A percentile compares a stretch with the other conserved stretches of the same genome.
Conservation (phyloP, 2,329 filamentous ascomycete species). For the Ascomycota sp. region DNA sequence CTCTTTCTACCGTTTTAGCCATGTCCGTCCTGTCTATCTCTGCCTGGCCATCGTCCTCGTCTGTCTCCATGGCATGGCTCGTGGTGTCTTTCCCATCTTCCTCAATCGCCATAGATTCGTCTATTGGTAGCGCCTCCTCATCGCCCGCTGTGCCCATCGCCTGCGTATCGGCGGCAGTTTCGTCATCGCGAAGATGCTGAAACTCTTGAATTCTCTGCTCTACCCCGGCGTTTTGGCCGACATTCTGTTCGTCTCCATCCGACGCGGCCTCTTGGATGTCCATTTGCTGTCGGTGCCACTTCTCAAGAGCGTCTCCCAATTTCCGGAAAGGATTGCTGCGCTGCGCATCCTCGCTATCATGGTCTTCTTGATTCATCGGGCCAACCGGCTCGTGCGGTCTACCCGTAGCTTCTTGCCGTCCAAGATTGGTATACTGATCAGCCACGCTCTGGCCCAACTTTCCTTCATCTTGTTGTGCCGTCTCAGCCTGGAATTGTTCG, state of each 20-base stretch:
- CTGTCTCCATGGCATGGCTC: conserved; percentile 22
- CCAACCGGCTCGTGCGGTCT: conserved; percentile 26
- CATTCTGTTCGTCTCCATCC: conserved; percentile 26
- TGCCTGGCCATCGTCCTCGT: conserved; percentile 18
- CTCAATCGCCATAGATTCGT: conserved; percentile 77
- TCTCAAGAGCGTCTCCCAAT: conserved; percentile 76
- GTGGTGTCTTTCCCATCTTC: conserved; percentile 35
- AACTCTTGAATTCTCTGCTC: conserved; percentile 70
- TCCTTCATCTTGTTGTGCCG: conserved; percentile 44
- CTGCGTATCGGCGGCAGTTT: conserved; percentile 67
- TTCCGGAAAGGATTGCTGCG: conserved; percentile 69
- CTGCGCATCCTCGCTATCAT: conserved; percentile 21
- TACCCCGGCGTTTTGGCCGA: conserved; percentile 27
- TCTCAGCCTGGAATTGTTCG: conserved; percentile 36
- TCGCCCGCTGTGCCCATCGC: conserved; percentile 75
- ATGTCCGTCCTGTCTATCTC: conserved; percentile 22
- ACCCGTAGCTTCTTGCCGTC: conserved; percentile 39
- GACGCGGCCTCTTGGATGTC: conserved; percentile 47
- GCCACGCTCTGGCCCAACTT: conserved; percentile 43
- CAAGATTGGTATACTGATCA: conserved; percentile 40
- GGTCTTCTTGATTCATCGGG: conserved; percentile 21
- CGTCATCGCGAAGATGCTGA: conserved; percentile 75
- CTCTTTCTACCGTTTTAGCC: conserved; percentile 11
- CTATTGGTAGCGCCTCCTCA: conserved; percentile 68
- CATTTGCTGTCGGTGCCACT: conserved; percentile 75